Evolutionary conservation across 371 early-diverging fungal species (phyloP), one percentile per base, ranked within the genome.

Genomic region (Mortierella sp.): DNA sequence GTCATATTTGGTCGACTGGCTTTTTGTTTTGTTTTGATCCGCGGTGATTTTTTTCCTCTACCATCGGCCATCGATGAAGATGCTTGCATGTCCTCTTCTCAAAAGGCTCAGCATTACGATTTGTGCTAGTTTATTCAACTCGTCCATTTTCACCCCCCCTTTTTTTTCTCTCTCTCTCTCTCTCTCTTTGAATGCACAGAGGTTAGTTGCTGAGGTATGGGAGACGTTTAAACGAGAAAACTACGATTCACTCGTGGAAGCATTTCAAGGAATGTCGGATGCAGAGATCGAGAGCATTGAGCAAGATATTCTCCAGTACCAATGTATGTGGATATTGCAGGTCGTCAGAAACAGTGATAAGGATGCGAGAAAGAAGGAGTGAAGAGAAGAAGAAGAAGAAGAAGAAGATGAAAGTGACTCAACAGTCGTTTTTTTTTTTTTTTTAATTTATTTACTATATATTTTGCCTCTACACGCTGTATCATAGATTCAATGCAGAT

Each of bases 161-260:
- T 25, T 15, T 23, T 9, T 5, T 9, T 37, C 37, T 3, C 37
- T 5, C 37, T 5, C 37, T 9, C 37, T 37, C 9, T 9, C 3
- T 9, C 37, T 37, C 37, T 5, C 9, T 3, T 37, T 9, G 37
- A 9, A 3, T 9, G 37, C 37, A 29, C 28, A 79, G 79, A 64
- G 79, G 47, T 62, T 72, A 28, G 62, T 79, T 5, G 66, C 60
- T 26, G 79, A 79, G 57, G 73, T 72, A 7, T 79, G 79, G 79
- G 73, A 79, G 52, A 21, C 69, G 7, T 79, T 66, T 44, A 79
- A 79, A 37, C 51, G 50, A 5, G 79, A 79, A 25, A 68, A 79
- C 30, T 62, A 28, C 55, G 79, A 62, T 12, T 67, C 59, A 0
- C 57, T 75, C 6, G 44, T 58, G 16, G 66, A 59, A 16, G 73